Percentiles rank a stretch among this genome's conserved stretches.
These are phyloP conservation scores for Citrus maxima DNA, from an alignment of 345 rosid genomes.

Conservation along the genomic window DNA sequence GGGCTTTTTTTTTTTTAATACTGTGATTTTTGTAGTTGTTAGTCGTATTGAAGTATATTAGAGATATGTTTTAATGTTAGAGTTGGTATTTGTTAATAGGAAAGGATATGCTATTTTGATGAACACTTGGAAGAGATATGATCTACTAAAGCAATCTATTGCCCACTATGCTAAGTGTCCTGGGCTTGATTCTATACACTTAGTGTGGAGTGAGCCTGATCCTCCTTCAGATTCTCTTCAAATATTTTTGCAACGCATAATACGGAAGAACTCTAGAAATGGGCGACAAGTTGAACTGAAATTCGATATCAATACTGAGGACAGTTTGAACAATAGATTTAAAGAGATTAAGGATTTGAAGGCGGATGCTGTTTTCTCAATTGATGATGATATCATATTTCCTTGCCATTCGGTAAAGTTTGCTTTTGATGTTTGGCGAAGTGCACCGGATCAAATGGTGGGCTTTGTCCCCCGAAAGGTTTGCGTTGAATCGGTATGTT, in stretches of 20 bases:
- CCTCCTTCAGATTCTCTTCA: conserved; percentile 80
- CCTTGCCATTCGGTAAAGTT: conserved; percentile 81
- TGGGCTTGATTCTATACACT: conserved; percentile 76
- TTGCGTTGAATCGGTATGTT: conserved; percentile 63
- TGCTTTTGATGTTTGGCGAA: conserved; percentile 89
- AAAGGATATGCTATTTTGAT: conserved; percentile 77
- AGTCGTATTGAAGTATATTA: neutral
- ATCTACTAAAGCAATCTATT: conserved; percentile 80
- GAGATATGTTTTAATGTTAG: neutral
- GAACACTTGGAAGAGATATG: conserved; percentile 97
- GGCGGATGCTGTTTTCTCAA: conserved; percentile 83
- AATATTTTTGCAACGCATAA: conserved; percentile 38
- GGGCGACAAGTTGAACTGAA: conserved; percentile 50
- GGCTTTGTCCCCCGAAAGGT: conserved; percentile 93
- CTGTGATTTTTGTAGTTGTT: neutral
- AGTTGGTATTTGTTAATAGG: conserved; percentile 33
- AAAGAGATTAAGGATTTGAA: conserved; percentile 76
- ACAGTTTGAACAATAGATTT: conserved; percentile 92
- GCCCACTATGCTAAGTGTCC: conserved; percentile 73
- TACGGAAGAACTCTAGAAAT: conserved; percentile 43
- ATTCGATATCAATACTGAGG: conserved; percentile 78
- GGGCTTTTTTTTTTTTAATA: no score
- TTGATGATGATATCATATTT: conserved; percentile 90
- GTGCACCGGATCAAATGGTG: conserved; percentile 86
- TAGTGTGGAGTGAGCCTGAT: conserved; percentile 97